Conservation (phyloP, 164 flowering plant species). For the Aristolochia fimbriata region DNA sequence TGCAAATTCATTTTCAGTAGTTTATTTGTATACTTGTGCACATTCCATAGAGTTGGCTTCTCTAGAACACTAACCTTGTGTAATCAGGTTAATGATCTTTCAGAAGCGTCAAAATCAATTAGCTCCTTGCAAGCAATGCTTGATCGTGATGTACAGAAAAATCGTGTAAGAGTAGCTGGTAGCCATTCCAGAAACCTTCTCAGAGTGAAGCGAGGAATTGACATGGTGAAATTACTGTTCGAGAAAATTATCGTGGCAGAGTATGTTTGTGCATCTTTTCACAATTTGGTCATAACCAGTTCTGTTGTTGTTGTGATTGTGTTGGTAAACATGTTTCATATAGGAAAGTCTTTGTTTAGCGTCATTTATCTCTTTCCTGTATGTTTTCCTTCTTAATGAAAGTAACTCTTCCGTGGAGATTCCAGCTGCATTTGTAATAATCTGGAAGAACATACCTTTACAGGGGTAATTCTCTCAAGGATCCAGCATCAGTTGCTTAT, state of each 20-base stretch:
- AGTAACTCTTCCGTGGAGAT: too few species aligned
- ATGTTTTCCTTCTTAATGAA: too few species aligned
- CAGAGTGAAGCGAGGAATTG: conserved; percentile 86
- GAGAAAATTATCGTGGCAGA: conserved; percentile 61
- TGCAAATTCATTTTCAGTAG: not conserved
- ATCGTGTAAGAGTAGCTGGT: conserved; percentile 55
- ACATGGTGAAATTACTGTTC: conserved; percentile 83
- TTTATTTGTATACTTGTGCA: not conserved
- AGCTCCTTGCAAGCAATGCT: conserved; percentile 39
- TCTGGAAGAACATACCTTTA: not conserved
- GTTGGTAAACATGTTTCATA: too few species aligned
- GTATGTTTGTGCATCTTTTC: conserved; percentile 30
- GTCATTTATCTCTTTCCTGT: too few species aligned
- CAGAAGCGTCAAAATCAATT: conserved; percentile 58
- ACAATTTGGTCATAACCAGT: too few species aligned
- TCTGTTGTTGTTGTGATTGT: too few species aligned
- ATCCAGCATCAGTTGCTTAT: conserved; percentile 67
- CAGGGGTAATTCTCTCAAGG: conserved; percentile 64
- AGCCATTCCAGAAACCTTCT: conserved; percentile 87
- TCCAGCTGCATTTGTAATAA: too few species aligned
- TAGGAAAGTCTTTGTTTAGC: too few species aligned
- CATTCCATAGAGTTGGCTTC: not conserved
- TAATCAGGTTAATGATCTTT: conserved; percentile 67
- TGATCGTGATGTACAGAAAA: conserved; percentile 47
- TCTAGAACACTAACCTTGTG: not conserved